These are phyloP conservation scores for Pyricularia sp. DNA, from an alignment of 2,329 filamentous ascomycete species.

Conservation along the genomic window DNA sequence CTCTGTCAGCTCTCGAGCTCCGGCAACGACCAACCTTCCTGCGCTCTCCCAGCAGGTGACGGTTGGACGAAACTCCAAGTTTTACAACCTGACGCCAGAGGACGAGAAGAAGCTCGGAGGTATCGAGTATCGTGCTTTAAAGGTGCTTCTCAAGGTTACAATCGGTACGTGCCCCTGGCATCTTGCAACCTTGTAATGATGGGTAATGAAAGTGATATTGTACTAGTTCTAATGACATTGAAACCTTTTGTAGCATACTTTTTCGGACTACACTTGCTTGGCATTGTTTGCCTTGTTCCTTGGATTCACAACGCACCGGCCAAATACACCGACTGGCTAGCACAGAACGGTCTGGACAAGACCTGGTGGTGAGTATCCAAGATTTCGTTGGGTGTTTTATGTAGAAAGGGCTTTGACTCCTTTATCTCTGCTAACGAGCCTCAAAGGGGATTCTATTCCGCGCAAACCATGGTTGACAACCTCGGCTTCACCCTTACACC, in stretches of 20 bases:
- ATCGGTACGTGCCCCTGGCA: too few relatives aligned
- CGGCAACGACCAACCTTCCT: slow-evolving; percentile 23
- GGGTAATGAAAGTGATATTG: too few relatives aligned
- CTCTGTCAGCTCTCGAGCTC: background rate
- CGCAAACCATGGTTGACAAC: slow-evolving; percentile 37
- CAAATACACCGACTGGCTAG: slow-evolving; percentile 31
- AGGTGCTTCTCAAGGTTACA: slow-evolving; percentile 35
- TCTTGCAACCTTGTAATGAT: too few relatives aligned
- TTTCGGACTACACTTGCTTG: slow-evolving; percentile 34
- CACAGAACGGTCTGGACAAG: slow-evolving; percentile 26
- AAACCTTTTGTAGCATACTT: slow-evolving; percentile 27
- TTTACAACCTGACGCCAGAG: slow-evolving; percentile 20
- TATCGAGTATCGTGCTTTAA: slow-evolving; percentile 39
- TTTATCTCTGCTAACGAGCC: too few relatives aligned
- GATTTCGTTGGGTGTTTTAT: too few relatives aligned
- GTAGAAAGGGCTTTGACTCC: too few relatives aligned
- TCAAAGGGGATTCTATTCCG: slow-evolving; percentile 27
- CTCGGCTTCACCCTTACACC: slow-evolving; percentile 45
- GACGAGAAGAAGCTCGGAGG: slow-evolving; percentile 38
- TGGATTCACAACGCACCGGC: slow-evolving; percentile 33
- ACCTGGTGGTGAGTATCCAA: slow-evolving; percentile 33
- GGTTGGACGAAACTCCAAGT: slow-evolving; percentile 35
- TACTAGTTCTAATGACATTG: too few relatives aligned
- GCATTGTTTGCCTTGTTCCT: slow-evolving; percentile 34
- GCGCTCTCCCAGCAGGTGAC: slow-evolving; percentile 28